phyloP scores from a whole-genome alignment of 192 early-diverging fungal species.

The Entomortierella parvispora region DNA sequence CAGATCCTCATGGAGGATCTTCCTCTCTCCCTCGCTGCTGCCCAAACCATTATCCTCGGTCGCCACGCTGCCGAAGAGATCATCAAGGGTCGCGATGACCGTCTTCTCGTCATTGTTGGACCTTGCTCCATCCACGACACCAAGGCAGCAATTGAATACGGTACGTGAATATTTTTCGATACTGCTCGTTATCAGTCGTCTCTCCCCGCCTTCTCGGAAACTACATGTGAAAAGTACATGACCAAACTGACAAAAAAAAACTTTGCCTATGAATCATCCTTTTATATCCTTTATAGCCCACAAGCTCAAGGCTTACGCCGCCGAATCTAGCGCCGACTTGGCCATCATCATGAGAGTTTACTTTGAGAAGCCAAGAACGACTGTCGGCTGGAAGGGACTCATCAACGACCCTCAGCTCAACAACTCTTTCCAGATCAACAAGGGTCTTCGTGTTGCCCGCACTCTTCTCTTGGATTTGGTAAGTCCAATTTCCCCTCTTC shows the following conservation, averaged over 20 bases:
- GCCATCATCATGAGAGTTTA: conserved; percentile 86
- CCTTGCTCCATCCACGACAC: conserved; percentile 90
- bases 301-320: conserved; percentile 67
- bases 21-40: conserved; percentile 79
- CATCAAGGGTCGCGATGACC: conserved; percentile 78
- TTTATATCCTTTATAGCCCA: conserved; percentile 51
- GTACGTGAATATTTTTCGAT: conserved; percentile 36
- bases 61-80: conserved; percentile 72
- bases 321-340: conserved; percentile 67
- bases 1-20: conserved; percentile 93
- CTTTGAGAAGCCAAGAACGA: conserved; percentile 89
- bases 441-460: conserved; percentile 83
- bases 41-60: conserved; percentile 76
- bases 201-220: no score
- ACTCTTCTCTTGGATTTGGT: conserved; percentile 74
- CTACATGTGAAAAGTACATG: background rate
- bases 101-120: conserved; percentile 85
- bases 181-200: no score
- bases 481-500: conserved; percentile 6
- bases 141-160: conserved; percentile 81
- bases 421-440: conserved; percentile 82
- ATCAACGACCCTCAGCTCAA: conserved; percentile 85
- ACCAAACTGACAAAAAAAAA: background rate
- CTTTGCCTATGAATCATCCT: background rate
- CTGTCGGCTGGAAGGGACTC: conserved; percentile 94